Evolutionary conservation across 257 asterid genomes (phyloP).

Genomic region (Nyctanthes arbortristis): DNA sequence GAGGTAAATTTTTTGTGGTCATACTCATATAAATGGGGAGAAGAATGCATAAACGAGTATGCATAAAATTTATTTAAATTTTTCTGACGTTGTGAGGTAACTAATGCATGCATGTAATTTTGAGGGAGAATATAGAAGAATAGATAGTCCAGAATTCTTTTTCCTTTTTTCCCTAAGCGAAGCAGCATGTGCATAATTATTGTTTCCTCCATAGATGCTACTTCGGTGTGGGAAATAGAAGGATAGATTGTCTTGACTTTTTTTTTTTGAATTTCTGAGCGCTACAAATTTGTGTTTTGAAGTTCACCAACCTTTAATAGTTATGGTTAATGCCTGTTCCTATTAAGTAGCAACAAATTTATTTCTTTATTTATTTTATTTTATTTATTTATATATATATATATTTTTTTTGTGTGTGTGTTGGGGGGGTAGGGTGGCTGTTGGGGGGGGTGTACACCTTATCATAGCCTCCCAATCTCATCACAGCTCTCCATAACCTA

Average conservation of each 20-base stretch:
- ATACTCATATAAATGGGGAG: background rate
- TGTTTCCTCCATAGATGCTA: background rate
- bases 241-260: background rate
- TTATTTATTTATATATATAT: too few species aligned
- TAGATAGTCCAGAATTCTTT: background rate
- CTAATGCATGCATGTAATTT: background rate
- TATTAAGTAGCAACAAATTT: background rate
- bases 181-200: background rate
- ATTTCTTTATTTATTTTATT: too few species aligned
- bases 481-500: conserved; percentile 73
- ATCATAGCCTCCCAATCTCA: conserved; percentile 78
- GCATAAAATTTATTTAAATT: background rate
- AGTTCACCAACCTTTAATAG: background rate
- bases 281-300: background rate
- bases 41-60: background rate
- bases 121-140: background rate
- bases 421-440: too few species aligned
- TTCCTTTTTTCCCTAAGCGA: too few species aligned
- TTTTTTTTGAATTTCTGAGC: background rate
- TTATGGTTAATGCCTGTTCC: background rate
- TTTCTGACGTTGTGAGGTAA: background rate
- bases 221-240: background rate
- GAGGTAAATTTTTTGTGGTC: background rate
- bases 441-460: conserved; percentile 45
- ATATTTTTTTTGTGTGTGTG: too few species aligned